phyloP scores from a whole-genome alignment of 257 asterid genomes.

The Solanum sejunctum region DNA sequence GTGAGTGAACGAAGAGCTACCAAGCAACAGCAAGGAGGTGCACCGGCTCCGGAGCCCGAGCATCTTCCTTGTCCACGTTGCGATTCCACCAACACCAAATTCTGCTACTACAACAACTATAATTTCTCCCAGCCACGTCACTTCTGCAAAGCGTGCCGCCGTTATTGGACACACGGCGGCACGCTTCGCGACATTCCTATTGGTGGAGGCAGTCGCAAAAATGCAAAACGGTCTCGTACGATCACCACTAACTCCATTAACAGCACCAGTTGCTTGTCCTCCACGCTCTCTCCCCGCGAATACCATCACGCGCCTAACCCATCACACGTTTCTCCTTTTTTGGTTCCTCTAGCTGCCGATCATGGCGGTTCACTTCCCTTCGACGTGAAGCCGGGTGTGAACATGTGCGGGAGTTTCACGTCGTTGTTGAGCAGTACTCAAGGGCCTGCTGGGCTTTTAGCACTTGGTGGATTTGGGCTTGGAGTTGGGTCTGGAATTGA shows the following conservation, averaged over 20 bases:
- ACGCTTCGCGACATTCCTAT: conserved; percentile 87
- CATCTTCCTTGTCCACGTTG: conserved; percentile 94
- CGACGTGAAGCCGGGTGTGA: conserved; percentile 8
- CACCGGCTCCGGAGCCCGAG: conserved; percentile 77
- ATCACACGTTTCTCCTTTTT: conserved; percentile 19
- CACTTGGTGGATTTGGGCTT: conserved; percentile 55
- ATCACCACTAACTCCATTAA: not conserved
- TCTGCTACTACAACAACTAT: conserved; percentile 95
- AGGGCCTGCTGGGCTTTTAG: conserved; percentile 48
- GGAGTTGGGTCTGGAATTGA: conserved; percentile 38
- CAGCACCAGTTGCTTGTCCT: conserved; percentile 2
- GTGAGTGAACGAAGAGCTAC: conserved; percentile 22
- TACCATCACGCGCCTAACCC: conserved; percentile 30
- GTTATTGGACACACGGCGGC: conserved; percentile 98
- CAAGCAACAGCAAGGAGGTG: conserved; percentile 34
- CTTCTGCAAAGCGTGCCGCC: conserved; percentile 92
- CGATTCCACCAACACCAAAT: conserved; percentile 83
- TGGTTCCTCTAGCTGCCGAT: conserved; percentile 21
- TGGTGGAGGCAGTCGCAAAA: conserved; percentile 90
- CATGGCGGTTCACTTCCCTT: conserved; percentile 17
- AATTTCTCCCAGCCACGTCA: conserved; percentile 92
- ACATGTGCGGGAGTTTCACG: conserved; percentile 52
- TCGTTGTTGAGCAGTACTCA: conserved; percentile 43
- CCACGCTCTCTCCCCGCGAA: conserved; percentile 19
- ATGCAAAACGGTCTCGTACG: conserved; percentile 74